Conservation (phyloP, 2,329 filamentous ascomycete genomes). For the Hypoxylon sp. region DNA sequence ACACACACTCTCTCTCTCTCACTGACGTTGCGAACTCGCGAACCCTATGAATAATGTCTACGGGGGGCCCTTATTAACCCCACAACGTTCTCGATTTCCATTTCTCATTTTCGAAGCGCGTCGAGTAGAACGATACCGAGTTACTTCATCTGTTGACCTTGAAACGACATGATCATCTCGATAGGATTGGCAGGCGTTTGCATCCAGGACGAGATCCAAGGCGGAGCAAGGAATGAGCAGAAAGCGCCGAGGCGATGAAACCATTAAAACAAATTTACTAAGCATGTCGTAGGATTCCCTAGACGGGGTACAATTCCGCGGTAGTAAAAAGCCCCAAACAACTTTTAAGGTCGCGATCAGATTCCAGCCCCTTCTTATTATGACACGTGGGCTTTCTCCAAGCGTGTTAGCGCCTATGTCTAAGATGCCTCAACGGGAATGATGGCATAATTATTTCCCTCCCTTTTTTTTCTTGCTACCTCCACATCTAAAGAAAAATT, state of each 20-base stretch:
- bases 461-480: conserved; percentile 29
- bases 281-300: conserved; percentile 37
- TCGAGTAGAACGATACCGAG: conserved; percentile 13
- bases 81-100: conserved; percentile 11
- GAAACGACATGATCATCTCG: conserved; percentile 26
- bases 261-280: conserved; percentile 39
- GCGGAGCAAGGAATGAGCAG: conserved; percentile 26
- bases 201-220: conserved; percentile 2
- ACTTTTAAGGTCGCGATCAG: conserved; percentile 28
- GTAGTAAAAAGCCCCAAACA: conserved; percentile 38
- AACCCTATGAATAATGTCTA: conserved; percentile 28
- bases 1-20: too few relatives aligned
- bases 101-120: conserved; percentile 11
- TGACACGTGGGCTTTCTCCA: conserved; percentile 50
- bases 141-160: conserved; percentile 8
- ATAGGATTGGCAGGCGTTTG: conserved; percentile 21
- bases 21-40: conserved; percentile 34
- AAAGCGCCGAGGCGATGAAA: conserved; percentile 41
- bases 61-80: conserved; percentile 20
- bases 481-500: conserved; percentile 42
- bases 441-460: conserved; percentile 37
- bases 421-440: conserved; percentile 45
- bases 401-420: conserved; percentile 39
- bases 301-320: conserved; percentile 15
- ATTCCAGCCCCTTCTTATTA: conserved; percentile 41